Evolutionary conservation across 1,284 basidiomycete genomes (phyloP), one percentile per base, ranked within the genome.

Genomic region (Mycena sp.): DNA sequence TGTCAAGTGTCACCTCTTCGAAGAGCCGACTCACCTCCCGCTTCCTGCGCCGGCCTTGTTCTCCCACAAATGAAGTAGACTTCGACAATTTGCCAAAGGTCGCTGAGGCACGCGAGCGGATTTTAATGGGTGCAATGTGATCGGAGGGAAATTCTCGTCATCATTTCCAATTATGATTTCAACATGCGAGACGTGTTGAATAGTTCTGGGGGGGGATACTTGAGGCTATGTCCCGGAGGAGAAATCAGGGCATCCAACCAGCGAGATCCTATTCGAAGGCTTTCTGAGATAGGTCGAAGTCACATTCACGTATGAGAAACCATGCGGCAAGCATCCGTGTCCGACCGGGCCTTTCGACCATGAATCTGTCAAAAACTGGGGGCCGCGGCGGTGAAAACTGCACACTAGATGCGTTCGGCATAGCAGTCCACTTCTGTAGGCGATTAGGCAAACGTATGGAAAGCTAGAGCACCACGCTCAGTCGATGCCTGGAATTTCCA

Each of bases 11-110:
- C 30, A 63, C 64, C 46, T 63, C 64, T 11, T 51, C 51, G 29
- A 55, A 40, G 0, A 63, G 5, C 16, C 40, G 49, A 6, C 21
- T 38, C 64, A 66, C 63, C 21, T 66, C 61, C 57, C 26, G 38
- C 26, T 26, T 30, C 55, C 37, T 2, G 54, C 63, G 3, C 63
- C 61, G 17, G 23, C 61, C 11, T 32, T 61, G 23, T 45, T 41
- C 21, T 66, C 64, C 56, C 56, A 63, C 64, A 63, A 63, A 6
- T 57, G 46, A 16, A 66, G 50, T 17, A 66, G 23, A 35, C 45
- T 66, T 12, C 61, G 60, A 23, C 64, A 66, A 38, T 66, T 63
- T 17, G 57, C 52, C 37, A 65, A 28, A 29, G 49, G 46, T 11
- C 6, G 53, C 16, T 51, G 55, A 4, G 53, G 38, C 29, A 14